A percentile compares a stretch with the other conserved stretches of the same genome.
These are phyloP conservation scores for Vitis cinerea DNA, from an alignment of 164 flowering plant species.

Conservation along the genomic window DNA sequence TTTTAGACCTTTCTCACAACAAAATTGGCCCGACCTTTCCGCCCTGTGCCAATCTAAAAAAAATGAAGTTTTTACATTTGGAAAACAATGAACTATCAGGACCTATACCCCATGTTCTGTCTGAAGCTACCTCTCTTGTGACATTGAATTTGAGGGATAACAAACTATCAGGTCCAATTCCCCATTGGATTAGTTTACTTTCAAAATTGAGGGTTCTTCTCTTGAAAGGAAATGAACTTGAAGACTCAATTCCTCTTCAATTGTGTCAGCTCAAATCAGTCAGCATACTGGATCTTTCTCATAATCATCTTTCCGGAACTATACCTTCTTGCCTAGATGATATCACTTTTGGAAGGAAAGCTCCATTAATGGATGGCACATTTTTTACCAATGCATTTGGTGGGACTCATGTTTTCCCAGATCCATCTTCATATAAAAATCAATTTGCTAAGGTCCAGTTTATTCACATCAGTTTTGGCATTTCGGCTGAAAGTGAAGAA, in stretches of 20 bases:
- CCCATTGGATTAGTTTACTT: background rate
- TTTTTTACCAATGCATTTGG: background rate
- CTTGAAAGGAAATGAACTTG: background rate
- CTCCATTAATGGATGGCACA: background rate
- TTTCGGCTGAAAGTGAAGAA: background rate
- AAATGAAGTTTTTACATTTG: background rate
- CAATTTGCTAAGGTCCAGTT: too few species aligned
- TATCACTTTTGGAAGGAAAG: background rate
- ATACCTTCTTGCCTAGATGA: slow-evolving; percentile 17
- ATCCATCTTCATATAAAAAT: background rate
- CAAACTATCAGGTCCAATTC: background rate
- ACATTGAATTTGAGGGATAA: slow-evolving; percentile 9
- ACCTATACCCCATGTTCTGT: background rate
- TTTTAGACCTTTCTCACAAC: slow-evolving; percentile 8
- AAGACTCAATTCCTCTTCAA: background rate
- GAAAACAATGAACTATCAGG: background rate
- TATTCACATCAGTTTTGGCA: background rate
- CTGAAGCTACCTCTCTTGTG: slow-evolving; percentile 3
- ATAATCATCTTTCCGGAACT: slow-evolving; percentile 12
- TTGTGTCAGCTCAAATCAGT: background rate
- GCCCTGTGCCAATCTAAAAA: too few species aligned
- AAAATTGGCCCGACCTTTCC: background rate
- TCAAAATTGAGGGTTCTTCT: background rate
- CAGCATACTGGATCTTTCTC: background rate
- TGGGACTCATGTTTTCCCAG: background rate